Base-by-base conservation (phyloP, 2,329 filamentous ascomycete genomes). In the Neofusicoccum umdonicola region DNA sequence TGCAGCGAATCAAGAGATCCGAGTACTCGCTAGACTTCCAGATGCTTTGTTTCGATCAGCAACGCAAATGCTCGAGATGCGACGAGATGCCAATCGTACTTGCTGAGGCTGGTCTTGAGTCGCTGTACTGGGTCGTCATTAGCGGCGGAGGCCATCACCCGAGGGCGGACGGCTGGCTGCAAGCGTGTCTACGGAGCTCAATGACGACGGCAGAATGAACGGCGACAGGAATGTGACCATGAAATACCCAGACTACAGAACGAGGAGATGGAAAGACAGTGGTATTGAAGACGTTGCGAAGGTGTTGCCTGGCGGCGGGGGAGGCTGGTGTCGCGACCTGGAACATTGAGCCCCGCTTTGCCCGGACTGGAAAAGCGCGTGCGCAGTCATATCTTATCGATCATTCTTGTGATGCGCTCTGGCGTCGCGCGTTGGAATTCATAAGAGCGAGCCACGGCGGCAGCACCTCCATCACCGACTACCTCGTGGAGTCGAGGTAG, bases 1-100 rank as follows among this genome's bases (percentile, higher is more conserved):
- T 64, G 51, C 51, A 50, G 35, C 52, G 51, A 19, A 64, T 41
- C 34, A 57, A 42, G n/a, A 64, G 41, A 37, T 64, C 62, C 4
- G 62, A 64, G 42, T 58, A 57, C 42, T 64, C 62, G 42, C 62
- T 54, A 6, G 51, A 39, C 22, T 64, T 58, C 50, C 45, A 64
- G 44, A 64, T 51, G 41, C 27, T 54, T n/a, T 44, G 8, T 17
- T 19, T 37, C 19, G 17, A 48, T 64, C 37, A 48, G 42, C 37
- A 47, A 35, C 3, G 17, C 6, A 3, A 15, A 35, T 2, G 1
- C 1, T 39, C 9, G n/a, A 37, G 27, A 12, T 6, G 7, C 44
- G 31, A 7, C 42, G 31, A 17, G 13, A 12, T 27, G n/a, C 22
- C 17, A 34, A 13, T 35, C 61, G 31, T 22, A 63, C 61, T 63